Conservation (phyloP, 2,329 filamentous ascomycete genomes). For the Neoarthrinium moseri region DNA sequence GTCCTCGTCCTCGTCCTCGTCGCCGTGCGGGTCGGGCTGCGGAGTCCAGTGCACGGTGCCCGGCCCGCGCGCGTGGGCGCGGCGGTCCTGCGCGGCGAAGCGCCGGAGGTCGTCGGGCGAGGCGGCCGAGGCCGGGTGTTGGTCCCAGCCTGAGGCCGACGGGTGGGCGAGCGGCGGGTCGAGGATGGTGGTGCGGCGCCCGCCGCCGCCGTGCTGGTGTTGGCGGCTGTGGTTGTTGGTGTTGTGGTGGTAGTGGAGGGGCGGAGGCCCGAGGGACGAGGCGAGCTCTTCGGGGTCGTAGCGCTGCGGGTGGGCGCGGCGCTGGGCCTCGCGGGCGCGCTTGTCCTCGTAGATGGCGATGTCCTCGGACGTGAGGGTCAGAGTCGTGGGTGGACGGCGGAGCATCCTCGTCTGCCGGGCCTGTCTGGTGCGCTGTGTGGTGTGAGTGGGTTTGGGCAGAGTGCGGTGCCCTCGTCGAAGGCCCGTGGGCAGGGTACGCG, state of each 20-base stretch:
- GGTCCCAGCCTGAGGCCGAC: background rate
- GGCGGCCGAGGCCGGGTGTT: background rate
- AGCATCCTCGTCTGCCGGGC: conserved; percentile 47
- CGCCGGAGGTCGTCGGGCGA: background rate
- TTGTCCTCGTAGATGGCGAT: conserved; percentile 69
- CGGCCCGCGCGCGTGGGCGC: background rate
- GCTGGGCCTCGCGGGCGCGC: conserved; percentile 32
- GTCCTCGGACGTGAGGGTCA: conserved; percentile 68
- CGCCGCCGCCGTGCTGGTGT: background rate
- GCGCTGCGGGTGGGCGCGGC: background rate
- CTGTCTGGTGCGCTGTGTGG: background rate
- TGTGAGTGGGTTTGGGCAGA: background rate
- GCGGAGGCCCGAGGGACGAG: no score
- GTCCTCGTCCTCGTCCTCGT: background rate
- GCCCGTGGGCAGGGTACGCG: no score
- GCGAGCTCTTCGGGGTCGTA: background rate
- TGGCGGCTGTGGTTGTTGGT: background rate
- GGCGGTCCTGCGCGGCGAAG: background rate
- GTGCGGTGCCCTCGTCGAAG: no score
- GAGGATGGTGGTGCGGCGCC: conserved; percentile 7
- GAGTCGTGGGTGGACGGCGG: conserved; percentile 65
- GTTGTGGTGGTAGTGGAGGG: background rate
- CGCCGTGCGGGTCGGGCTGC: background rate
- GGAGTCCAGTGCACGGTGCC: background rate
- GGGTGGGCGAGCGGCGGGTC: background rate